These are phyloP conservation scores for Prinsepia uniflora DNA, from an alignment of 306 rosid species.

Conservation along the genomic window DNA sequence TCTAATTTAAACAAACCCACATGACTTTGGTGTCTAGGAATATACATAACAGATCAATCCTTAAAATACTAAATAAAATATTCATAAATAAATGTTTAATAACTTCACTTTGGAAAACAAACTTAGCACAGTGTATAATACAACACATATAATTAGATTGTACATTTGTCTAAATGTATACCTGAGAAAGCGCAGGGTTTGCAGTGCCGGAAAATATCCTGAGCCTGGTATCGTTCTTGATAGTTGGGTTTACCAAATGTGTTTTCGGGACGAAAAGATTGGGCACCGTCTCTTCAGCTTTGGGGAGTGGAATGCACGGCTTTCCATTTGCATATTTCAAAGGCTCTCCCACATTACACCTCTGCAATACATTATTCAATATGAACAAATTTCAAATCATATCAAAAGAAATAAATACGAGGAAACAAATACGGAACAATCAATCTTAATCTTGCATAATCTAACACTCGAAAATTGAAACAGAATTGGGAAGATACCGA, in stretches of 20 bases:
- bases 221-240: slow-evolving; percentile 57
- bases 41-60: background rate
- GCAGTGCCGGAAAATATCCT: slow-evolving; percentile 85
- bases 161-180: background rate
- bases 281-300: slow-evolving; percentile 30
- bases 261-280: slow-evolving; percentile 34
- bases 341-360: slow-evolving; percentile 40
- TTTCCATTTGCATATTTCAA: slow-evolving; percentile 58
- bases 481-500: background rate
- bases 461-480: background rate
- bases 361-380: slow-evolving; percentile 25
- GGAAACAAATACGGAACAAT: background rate
- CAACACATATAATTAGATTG: background rate
- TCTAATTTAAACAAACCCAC: background rate
- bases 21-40: background rate
- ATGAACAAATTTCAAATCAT: background rate
- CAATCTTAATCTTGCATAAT: background rate
- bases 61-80: background rate
- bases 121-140: background rate
- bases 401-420: background rate
- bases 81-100: background rate
- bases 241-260: slow-evolving; percentile 33
- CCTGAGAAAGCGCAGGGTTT: slow-evolving; percentile 74
- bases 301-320: slow-evolving; percentile 25
- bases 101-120: background rate